Evolutionary conservation across 306 rosid species (phyloP).

Genomic region (Vicia sativa): DNA sequence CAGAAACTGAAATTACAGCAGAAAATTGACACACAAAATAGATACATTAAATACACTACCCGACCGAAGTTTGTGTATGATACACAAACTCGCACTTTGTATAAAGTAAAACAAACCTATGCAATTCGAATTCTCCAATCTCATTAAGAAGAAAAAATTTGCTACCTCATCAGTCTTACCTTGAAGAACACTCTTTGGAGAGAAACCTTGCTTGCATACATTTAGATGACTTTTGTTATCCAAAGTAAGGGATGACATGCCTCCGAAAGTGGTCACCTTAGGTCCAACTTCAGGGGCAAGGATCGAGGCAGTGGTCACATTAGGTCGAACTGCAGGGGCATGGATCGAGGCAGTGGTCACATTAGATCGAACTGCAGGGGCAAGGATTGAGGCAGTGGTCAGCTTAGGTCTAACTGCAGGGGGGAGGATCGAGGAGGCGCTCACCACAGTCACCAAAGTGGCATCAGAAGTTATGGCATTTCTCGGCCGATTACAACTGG

Average conservation of each 20-base stretch:
- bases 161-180: conserved; percentile 37
- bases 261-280: background rate
- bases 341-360: background rate
- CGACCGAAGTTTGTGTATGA: no score
- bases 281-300: conserved; percentile 31
- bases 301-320: background rate
- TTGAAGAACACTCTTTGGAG: conserved; percentile 83
- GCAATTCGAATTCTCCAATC: no score
- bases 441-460: background rate
- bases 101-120: no score
- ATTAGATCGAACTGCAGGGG: conserved; percentile 25
- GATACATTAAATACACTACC: no score
- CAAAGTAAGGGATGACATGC: background rate
- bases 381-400: conserved; percentile 10
- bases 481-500: conserved; percentile 31
- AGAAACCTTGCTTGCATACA: conserved; percentile 52
- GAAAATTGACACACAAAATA: background rate
- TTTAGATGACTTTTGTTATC: conserved; percentile 11
- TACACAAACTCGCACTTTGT: no score
- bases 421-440: conserved; percentile 11
- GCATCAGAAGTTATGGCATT: conserved; percentile 29
- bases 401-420: conserved; percentile 23
- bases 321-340: conserved; percentile 29
- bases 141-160: no score
- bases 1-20: conserved; percentile 49